Evolutionary conservation across 805 yeast species (phyloP).

Genomic region (Kluyveromyces aestuarii): DNA sequence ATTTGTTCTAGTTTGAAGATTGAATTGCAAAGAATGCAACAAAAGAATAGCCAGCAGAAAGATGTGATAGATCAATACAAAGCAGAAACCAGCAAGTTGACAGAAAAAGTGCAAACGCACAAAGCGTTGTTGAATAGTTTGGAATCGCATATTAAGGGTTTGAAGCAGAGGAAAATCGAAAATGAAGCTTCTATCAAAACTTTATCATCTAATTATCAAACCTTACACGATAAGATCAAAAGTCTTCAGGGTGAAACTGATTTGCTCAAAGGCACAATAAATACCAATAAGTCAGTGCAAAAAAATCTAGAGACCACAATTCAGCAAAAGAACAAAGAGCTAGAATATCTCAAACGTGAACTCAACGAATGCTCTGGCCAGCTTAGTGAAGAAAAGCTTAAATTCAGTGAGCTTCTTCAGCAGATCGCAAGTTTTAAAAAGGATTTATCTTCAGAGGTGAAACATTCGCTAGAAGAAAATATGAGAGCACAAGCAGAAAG

Average conservation of each 20-base stretch:
- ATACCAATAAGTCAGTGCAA: conserved; percentile 19
- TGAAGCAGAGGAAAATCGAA: conserved; percentile 16
- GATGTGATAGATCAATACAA: conserved; percentile 17
- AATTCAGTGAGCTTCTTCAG: conserved; percentile 18
- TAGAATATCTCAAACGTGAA: conserved; percentile 28
- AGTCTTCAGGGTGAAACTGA: conserved; percentile 16
- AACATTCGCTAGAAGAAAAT: conserved; percentile 12
- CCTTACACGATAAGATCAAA: conserved; percentile 11
- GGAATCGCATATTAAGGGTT: conserved; percentile 14
- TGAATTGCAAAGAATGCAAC: conserved; percentile 23
- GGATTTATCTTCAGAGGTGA: conserved; percentile 14
- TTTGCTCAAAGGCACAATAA: conserved; percentile 17
- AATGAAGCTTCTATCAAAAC: conserved; percentile 16
- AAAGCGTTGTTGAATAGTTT: conserved; percentile 15
- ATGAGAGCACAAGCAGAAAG: conserved; percentile 12
- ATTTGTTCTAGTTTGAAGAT: conserved; percentile 27
- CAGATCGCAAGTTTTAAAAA: conserved; percentile 5
- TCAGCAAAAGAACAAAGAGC: conserved; percentile 25
- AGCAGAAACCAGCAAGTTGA: conserved; percentile 15
- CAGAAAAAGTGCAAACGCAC: conserved; percentile 15
- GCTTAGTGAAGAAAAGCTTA: conserved; percentile 39
- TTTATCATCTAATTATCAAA: conserved; percentile 18
- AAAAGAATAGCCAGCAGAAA: conserved; percentile 21
- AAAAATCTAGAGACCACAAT: conserved; percentile 12
- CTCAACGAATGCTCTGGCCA: conserved; percentile 38